phyloP scores from a whole-genome alignment of 768 basidiomycete species.

The Tylopilus sp. region DNA sequence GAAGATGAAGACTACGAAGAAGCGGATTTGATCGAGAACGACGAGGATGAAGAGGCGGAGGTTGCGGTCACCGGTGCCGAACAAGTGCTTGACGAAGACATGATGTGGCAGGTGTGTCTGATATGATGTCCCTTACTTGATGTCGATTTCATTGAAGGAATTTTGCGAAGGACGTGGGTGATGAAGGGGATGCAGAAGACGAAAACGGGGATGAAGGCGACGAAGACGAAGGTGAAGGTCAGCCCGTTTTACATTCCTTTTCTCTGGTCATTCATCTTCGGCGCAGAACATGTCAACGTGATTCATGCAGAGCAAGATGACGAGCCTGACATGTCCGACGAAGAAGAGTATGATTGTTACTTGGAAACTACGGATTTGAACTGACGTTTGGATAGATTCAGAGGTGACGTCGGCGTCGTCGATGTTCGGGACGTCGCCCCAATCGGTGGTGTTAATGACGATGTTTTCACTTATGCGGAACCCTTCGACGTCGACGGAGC shows the following conservation, averaged over 20 bases:
- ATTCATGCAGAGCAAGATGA: slow-evolving; percentile 62
- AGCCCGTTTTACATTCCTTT: background rate
- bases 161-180: slow-evolving; percentile 48
- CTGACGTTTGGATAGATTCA: slow-evolving; percentile 34
- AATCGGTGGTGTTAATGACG: slow-evolving; percentile 36
- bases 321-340: slow-evolving; percentile 63
- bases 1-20: slow-evolving; percentile 54
- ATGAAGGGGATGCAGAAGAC: slow-evolving; percentile 51
- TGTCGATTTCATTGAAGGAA: slow-evolving; percentile 9
- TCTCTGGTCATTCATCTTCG: slow-evolving; percentile 8
- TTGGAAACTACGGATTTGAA: background rate
- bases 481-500: slow-evolving; percentile 45
- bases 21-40: slow-evolving; percentile 60
- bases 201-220: slow-evolving; percentile 60
- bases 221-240: slow-evolving; percentile 27
- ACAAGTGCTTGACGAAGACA: slow-evolving; percentile 48
- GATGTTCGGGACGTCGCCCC: slow-evolving; percentile 33
- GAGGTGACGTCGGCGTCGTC: slow-evolving; percentile 38
- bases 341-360: slow-evolving; percentile 51
- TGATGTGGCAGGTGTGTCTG: slow-evolving; percentile 53
- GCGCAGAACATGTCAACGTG: slow-evolving; percentile 49
- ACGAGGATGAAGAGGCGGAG: slow-evolving; percentile 47
- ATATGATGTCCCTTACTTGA: background rate
- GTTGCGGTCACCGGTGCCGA: slow-evolving; percentile 49
- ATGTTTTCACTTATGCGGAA: slow-evolving; percentile 54